Evolutionary conservation across 768 basidiomycete species (phyloP).

Genomic region (Chalciporus piperatus): DNA sequence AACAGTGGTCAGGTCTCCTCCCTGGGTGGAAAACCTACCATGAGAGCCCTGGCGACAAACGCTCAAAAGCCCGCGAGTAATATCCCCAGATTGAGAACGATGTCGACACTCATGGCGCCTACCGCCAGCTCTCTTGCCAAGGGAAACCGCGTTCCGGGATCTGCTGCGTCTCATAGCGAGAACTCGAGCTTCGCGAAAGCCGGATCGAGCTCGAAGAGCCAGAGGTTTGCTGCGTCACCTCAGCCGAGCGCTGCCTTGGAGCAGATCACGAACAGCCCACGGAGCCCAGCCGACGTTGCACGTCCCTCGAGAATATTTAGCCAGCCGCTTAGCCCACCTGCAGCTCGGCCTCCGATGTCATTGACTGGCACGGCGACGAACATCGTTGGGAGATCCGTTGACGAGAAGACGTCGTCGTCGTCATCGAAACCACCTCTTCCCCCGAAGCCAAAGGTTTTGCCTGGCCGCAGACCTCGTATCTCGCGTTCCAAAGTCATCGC

Average conservation of each 20-base stretch:
- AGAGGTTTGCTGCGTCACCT: constrained; percentile 9
- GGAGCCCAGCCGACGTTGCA: constrained; percentile 8
- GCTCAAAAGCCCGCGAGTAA: constrained; percentile 5
- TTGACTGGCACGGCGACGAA: constrained; percentile 31
- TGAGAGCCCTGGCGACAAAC: constrained; percentile 4
- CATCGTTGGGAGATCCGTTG: constrained; percentile 15
- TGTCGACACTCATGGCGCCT: constrained; percentile 63
- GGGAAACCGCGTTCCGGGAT: constrained; percentile 30
- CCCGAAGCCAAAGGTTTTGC: constrained; percentile 29
- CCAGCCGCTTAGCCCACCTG: constrained; percentile 42
- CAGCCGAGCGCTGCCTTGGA: constrained; percentile 24
- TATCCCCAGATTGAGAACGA: constrained; percentile 28
- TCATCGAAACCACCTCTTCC: constrained; percentile 16
- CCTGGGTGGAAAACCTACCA: constrained; percentile 27
- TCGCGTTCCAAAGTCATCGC: constrained; percentile 82
- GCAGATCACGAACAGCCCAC: constrained; percentile 35
- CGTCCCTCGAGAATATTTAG: constrained; percentile 47
- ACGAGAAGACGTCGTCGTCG: constrained; percentile 1
- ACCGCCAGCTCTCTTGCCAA: constrained; percentile 78
- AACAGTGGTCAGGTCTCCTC: constrained; percentile 25
- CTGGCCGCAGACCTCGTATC: constrained; percentile 68
- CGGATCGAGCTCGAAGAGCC: constrained; percentile 9
- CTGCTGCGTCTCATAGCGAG: constrained; percentile 6
- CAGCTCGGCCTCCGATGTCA: constrained; percentile 23
- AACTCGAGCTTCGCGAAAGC: constrained; percentile 12